Evolutionary conservation across 768 basidiomycete species (phyloP).

Genomic region (Fibroporia radiculosa): DNA sequence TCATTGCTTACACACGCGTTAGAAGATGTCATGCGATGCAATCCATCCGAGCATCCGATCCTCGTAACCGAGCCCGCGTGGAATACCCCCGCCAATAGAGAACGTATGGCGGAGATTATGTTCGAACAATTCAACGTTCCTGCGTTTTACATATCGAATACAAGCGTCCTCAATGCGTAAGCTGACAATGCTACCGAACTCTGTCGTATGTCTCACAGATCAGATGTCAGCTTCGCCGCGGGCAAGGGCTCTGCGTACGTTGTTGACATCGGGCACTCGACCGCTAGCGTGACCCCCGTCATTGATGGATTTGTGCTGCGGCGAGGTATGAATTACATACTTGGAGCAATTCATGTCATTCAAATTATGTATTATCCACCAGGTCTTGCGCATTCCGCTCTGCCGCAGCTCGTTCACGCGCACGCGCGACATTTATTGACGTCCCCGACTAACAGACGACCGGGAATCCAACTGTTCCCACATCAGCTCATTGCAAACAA

Average conservation of each 20-base stretch:
- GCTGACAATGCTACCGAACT: slow-evolving; percentile 23
- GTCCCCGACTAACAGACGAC: slow-evolving; percentile 39
- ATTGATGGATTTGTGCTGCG: slow-evolving; percentile 96
- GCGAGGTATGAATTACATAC: slow-evolving; percentile 52
- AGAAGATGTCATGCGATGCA: slow-evolving; percentile 66
- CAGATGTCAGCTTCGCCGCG: slow-evolving; percentile 70
- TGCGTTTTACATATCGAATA: slow-evolving; percentile 95
- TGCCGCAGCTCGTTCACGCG: slow-evolving; percentile 76
- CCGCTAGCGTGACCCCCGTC: slow-evolving; percentile 89
- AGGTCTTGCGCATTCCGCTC: slow-evolving; percentile 74
- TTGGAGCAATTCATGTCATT: not conserved
- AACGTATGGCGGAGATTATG: slow-evolving; percentile 95
- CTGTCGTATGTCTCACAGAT: not conserved
- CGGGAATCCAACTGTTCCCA: slow-evolving; percentile 63
- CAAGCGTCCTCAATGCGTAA: slow-evolving; percentile 89
- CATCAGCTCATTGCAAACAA: slow-evolving; percentile 89
- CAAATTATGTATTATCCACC: slow-evolving; percentile 1
- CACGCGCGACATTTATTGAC: slow-evolving; percentile 66
- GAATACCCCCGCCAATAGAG: slow-evolving; percentile 90
- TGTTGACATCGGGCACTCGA: slow-evolving; percentile 85
- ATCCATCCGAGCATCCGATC: slow-evolving; percentile 81
- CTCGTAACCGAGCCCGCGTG: slow-evolving; percentile 94
- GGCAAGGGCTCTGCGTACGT: slow-evolving; percentile 97
- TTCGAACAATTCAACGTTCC: slow-evolving; percentile 95
- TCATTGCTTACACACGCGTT: slow-evolving; percentile 70